These are phyloP conservation scores for Dactylonectria macrodidyma DNA, from an alignment of 2,329 filamentous ascomycete species.

Conservation along the genomic window DNA sequence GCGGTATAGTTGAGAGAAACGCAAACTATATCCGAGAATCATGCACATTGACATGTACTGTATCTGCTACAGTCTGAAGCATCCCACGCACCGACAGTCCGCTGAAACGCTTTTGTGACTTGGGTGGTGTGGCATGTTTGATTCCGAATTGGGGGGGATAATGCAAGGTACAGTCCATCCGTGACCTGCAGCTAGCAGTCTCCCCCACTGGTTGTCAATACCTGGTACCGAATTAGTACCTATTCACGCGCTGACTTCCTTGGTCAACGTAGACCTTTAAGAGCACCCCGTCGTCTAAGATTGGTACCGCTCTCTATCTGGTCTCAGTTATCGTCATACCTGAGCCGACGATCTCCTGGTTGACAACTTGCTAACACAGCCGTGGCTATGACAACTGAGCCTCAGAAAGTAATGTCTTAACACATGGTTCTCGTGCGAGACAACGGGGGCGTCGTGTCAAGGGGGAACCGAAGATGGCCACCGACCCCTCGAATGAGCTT, in stretches of 20 bases:
- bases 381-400: neutral
- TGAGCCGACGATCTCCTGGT: neutral
- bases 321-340: neutral
- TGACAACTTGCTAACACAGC: neutral
- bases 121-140: conserved; percentile 9
- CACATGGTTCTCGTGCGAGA: neutral
- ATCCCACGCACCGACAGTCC: conserved; percentile 5
- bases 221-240: too few species aligned
- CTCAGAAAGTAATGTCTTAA: neutral
- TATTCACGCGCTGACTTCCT: too few species aligned
- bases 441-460: conserved; percentile 24
- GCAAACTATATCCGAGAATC: too few species aligned
- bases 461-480: neutral
- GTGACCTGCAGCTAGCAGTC: conserved; percentile 29
- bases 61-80: neutral
- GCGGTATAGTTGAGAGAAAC: too few species aligned
- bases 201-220: neutral
- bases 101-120: conserved; percentile 7
- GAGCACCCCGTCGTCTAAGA: neutral
- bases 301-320: neutral
- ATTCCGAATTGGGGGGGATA: conserved; percentile 16
- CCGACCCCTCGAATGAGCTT: neutral
- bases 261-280: neutral
- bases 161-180: conserved; percentile 38
- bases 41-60: too few species aligned